Base-by-base conservation (phyloP, 2,329 filamentous ascomycete genomes). In the Fusarium staphyleae region DNA sequence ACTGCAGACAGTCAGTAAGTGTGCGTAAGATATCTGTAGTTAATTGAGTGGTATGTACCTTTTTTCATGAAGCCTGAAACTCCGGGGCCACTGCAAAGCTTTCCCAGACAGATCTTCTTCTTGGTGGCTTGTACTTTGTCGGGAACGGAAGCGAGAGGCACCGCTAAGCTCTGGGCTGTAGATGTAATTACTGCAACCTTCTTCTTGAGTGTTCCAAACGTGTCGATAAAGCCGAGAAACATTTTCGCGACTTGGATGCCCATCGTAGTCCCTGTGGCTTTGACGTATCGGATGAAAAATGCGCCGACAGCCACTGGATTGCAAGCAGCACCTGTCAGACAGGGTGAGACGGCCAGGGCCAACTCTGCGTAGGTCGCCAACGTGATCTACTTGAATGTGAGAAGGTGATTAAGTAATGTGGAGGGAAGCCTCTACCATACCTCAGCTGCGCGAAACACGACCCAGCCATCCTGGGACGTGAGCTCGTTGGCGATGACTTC, bases 291-390 rank as follows among this genome's bases (percentile, higher is more conserved):
- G 1, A 5, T 37, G 10, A 50, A 50, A 16, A 50, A 50, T 5
- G 3, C 12, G 16, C 24, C 13, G 4, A 50, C 16, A 2, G 39
- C 32, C 5, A n/a, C 5, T 7, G 47, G 47, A 13, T 24, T 44
- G 14, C 39, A 50, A 11, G 5, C n/a, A 15, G 30, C 32, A 22
- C 39, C 32, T 2, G 47, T 30, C 12, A 50, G 5, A 7, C 47
- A 50, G 7, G 47, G 39, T 14, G 24, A 22, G n/a, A 44, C 39
- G 9, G 32, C 47, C 18, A 37, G 5, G 6, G 13, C 39, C 7
- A 50, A n/a, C 39, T 50, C 39, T 19, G 9, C 39, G n/a, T 50
- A 50, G 15, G 32, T 50, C 4, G 47, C 47, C 2, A 42, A 15
- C 14, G 15, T 24, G 16, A 50, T 50, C 39, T 44, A 11, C 18